These are phyloP conservation scores for Cenococcum geophilum DNA, from an alignment of 495 filamentous ascomycete species.

Conservation along the genomic window DNA sequence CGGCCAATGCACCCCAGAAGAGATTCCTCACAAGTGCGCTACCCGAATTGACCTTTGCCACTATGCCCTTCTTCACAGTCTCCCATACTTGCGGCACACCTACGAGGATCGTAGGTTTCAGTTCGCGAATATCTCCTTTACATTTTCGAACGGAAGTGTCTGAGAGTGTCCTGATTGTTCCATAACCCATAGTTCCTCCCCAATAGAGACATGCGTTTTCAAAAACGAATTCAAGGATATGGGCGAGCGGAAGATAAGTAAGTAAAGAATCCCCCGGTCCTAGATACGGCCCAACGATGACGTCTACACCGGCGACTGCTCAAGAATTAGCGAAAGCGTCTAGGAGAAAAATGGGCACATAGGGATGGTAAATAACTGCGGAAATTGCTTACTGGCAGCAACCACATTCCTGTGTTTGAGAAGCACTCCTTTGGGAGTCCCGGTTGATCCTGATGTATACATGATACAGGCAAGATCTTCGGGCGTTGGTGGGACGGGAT, in stretches of 20 bases:
- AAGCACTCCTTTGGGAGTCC: constrained; percentile 90
- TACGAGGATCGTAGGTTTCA: constrained; percentile 84
- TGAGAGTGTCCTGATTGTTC: constrained; percentile 86
- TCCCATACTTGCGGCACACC: constrained; percentile 98
- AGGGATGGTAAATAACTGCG: not conserved
- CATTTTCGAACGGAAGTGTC: constrained; percentile 87
- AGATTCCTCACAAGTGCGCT: constrained; percentile 68
- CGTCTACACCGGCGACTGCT: constrained; percentile 77
- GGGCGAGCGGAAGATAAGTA: constrained; percentile 88
- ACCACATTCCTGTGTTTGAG: constrained; percentile 85
- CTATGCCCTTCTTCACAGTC: constrained; percentile 94
- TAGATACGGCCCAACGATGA: constrained; percentile 77
- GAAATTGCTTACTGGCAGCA: constrained; percentile 62
- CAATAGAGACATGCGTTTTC: constrained; percentile 89
- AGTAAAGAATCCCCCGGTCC: constrained; percentile 80
- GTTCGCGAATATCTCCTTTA: constrained; percentile 91
- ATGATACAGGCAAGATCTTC: constrained; percentile 97
- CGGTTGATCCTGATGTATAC: constrained; percentile 99
- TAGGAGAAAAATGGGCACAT: not conserved
- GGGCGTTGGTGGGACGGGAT: constrained; percentile 69
- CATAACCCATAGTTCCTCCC: constrained; percentile 97
- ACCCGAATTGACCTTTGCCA: constrained; percentile 73
- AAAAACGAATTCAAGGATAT: constrained; percentile 97
- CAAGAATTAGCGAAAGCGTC: constrained; percentile 17
- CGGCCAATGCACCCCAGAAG: constrained; percentile 86